phyloP scores from a whole-genome alignment of 169 alveolate genomes.

The Plasmodium gonderi region DNA sequence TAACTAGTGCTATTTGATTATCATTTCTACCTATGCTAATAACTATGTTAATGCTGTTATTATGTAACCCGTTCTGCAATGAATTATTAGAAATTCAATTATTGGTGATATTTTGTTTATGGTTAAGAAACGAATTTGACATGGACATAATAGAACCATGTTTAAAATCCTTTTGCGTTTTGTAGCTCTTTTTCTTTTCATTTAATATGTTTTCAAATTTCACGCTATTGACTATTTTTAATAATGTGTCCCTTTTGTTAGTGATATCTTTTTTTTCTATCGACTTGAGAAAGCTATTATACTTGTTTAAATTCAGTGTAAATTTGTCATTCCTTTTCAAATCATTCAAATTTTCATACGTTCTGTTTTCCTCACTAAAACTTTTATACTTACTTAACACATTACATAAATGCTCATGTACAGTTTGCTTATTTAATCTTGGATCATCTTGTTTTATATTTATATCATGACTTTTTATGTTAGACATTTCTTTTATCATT shows the following conservation, averaged over 20 bases:
- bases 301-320: slow-evolving; percentile 8
- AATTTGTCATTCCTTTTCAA: background rate
- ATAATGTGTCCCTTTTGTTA: slow-evolving; percentile 14
- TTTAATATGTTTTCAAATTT: slow-evolving; percentile 54
- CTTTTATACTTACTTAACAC: slow-evolving; percentile 42
- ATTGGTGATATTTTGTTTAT: background rate
- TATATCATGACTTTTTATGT: slow-evolving; percentile 7
- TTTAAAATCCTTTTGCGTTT: background rate
- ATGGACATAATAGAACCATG: background rate
- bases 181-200: slow-evolving; percentile 37
- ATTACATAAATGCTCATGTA: background rate
- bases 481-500: background rate
- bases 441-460: background rate
- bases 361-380: background rate
- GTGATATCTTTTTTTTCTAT: slow-evolving; percentile 5
- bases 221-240: slow-evolving; percentile 14
- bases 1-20: background rate
- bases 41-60: background rate
- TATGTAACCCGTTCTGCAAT: background rate
- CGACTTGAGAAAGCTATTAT: slow-evolving; percentile 11
- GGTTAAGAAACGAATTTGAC: background rate
- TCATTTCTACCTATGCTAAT: background rate
- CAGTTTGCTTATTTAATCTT: background rate
- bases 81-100: background rate
- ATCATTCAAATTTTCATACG: background rate